Base-by-base conservation (phyloP, 768 basidiomycete genomes). In the Crepidotus variabilis region DNA sequence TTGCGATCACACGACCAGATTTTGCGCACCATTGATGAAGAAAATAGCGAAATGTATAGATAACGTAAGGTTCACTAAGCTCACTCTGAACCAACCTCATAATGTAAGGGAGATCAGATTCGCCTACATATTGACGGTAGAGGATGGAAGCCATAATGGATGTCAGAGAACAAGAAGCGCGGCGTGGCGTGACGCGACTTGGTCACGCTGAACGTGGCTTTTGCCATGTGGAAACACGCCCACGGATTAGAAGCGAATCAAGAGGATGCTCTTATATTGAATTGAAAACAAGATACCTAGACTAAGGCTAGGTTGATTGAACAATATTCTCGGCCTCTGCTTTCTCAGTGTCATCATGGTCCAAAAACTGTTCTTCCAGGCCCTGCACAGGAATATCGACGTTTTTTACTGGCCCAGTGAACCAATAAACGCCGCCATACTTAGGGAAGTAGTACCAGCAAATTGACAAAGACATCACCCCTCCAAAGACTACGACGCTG, bases 31-130 rank as follows among this genome's bases (percentile, higher is more conserved):
- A 99, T 63, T 94, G 90, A 68, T 94, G 85, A 6, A 99, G 81
- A 70, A 99, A 99, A 70, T 99, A 98, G 1, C 95, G 88, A 64
- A 94, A 98, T 0, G 95, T 98, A 73, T 96, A 98, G 45, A 93
- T 86, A 52, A 96, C 92, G 72, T 94, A 98, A 45, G 96, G 96
- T 72, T 98, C 95, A 61, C 89, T 92, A 65, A 98, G 84, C 74
- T 97, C 94, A 65, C 80, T 87, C 75, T 95, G 89, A 2, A 96
- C 89, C 57, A 98, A 82, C 18, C 80, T 77, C 83, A 96, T 93
- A 65, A 98, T 88, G 61, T 85, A 83, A 5, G 85, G 84, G 46
- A 94, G 78, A 71, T 94, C 92, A 6, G 80, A 73, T 72, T 92
- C 90, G 64, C 90, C 89, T 51, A 72, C 61, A 69, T 94, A 93